A percentile compares a stretch with the other conserved stretches of the same genome.
Conservation (phyloP, 352 stramenopile genomes). For the Pythium sukuiense region DNA sequence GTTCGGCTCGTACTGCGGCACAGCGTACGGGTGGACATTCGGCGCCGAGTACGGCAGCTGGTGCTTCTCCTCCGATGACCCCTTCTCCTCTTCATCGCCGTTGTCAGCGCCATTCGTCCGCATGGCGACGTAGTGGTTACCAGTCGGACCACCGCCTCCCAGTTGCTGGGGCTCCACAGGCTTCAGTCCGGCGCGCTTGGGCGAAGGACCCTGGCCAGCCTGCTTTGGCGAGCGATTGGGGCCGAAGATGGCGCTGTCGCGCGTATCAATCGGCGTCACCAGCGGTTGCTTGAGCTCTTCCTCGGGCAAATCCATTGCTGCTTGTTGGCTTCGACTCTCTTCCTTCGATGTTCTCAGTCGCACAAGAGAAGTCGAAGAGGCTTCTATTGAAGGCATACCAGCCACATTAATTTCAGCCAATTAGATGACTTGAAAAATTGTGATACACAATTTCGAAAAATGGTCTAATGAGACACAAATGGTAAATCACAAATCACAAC, state of each 20-base stretch:
- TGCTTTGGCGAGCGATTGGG: constrained; percentile 22
- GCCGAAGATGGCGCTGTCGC: constrained; percentile 1
- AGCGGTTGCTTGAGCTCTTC: constrained; percentile 80
- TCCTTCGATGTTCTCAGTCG: constrained; percentile 25
- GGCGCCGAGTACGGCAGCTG: constrained; percentile 66
- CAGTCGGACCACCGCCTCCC: constrained; percentile 9
- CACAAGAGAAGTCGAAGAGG: constrained; percentile 4
- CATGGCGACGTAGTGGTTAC: constrained; percentile 43
- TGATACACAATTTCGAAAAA: not conserved
- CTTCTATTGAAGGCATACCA: constrained; percentile 12
- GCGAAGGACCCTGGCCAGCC: constrained; percentile 13
- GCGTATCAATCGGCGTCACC: constrained; percentile 33
- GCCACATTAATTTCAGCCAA: constrained; percentile 1
- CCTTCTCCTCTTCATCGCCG: constrained; percentile 62
- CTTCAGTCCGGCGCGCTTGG: constrained; percentile 24
- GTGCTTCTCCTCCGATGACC: constrained; percentile 26
- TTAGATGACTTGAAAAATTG: not conserved
- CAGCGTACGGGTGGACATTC: constrained; percentile 80
- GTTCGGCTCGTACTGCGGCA: constrained; percentile 75
- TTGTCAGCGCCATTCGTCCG: constrained; percentile 29
- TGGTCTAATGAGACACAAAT: not conserved
- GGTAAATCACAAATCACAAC: constrained; percentile 20
- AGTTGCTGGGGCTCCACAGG: constrained; percentile 23
- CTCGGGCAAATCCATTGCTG: constrained; percentile 65
- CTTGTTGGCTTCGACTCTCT: constrained; percentile 22